Conservation (phyloP, 352 stramenopile species). For the Pythium aristosporum region DNA sequence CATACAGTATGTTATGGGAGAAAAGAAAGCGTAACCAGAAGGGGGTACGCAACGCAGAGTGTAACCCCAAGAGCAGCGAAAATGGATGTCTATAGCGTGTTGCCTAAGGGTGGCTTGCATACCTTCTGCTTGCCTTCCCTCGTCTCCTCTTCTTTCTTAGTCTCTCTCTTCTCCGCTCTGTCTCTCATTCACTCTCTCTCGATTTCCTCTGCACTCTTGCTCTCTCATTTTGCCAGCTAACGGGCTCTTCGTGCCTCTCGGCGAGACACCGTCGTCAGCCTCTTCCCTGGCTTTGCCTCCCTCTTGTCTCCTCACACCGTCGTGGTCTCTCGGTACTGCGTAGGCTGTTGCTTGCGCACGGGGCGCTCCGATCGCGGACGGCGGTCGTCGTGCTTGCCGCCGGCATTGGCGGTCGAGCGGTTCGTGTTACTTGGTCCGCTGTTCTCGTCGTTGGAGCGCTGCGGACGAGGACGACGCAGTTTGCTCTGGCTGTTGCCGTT, state of each 20-base stretch:
- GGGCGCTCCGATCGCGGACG: slow-evolving; percentile 19
- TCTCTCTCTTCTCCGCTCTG: not conserved
- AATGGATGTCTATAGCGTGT: not conserved
- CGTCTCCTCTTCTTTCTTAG: not conserved
- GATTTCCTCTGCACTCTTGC: too few species aligned
- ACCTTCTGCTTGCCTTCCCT: not conserved
- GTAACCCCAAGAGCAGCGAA: not conserved
- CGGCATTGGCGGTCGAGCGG: not conserved
- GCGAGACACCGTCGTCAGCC: not conserved
- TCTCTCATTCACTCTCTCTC: too few species aligned
- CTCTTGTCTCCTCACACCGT: not conserved
- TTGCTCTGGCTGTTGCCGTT: slow-evolving; percentile 5
- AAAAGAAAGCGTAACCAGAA: not conserved
- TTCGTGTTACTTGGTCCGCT: slow-evolving; percentile 7
- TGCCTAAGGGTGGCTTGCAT: not conserved
- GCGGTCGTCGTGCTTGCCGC: slow-evolving; percentile 13
- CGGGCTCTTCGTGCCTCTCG: too few species aligned
- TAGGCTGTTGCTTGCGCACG: slow-evolving; percentile 15
- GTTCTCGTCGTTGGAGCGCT: slow-evolving; percentile 25
- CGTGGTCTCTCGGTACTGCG: not conserved
- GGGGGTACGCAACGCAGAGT: not conserved
- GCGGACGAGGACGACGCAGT: slow-evolving; percentile 22
- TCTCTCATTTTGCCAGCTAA: too few species aligned
- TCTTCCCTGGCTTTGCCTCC: not conserved
- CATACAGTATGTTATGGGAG: not conserved